These are phyloP conservation scores for Geosmithia flava DNA, from an alignment of 2,329 filamentous ascomycete genomes.

Conservation along the genomic window DNA sequence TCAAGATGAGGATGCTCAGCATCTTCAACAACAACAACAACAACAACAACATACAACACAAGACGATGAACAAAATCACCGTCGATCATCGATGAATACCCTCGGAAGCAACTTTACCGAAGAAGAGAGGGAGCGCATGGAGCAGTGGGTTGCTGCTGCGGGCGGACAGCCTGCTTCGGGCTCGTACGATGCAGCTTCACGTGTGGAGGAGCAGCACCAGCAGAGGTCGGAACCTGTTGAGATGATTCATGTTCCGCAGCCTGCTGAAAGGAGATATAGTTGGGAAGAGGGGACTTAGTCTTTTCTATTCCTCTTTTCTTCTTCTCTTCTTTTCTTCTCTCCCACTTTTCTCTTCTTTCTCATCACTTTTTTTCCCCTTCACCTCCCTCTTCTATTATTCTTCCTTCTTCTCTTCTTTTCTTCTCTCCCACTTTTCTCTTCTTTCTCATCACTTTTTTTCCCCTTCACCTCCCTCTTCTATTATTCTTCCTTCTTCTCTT, in stretches of 20 bases:
- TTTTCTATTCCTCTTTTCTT: neutral
- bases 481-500: neutral
- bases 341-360: no score
- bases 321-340: neutral
- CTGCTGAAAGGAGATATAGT: constrained; percentile 35
- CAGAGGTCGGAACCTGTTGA: constrained; percentile 23
- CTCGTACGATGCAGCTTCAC: neutral
- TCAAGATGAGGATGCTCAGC: no score
- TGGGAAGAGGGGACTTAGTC: constrained; percentile 23
- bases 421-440: neutral
- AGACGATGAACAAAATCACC: no score
- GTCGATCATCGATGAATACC: constrained; percentile 16
- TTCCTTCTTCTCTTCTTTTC: neutral
- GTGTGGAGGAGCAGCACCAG: neutral
- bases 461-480: no score
- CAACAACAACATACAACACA: neutral
- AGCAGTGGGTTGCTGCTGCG: constrained; percentile 16
- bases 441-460: no score
- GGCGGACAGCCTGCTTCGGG: neutral
- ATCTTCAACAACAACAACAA: neutral
- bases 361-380: neutral
- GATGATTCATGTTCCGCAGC: constrained; percentile 37
- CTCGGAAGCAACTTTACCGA: constrained; percentile 46
- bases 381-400: neutral
- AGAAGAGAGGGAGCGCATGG: constrained; percentile 29